Evolutionary conservation across 2,329 filamentous ascomycete species (phyloP).

Genomic region (Stagonosporopsis rhizophila): DNA sequence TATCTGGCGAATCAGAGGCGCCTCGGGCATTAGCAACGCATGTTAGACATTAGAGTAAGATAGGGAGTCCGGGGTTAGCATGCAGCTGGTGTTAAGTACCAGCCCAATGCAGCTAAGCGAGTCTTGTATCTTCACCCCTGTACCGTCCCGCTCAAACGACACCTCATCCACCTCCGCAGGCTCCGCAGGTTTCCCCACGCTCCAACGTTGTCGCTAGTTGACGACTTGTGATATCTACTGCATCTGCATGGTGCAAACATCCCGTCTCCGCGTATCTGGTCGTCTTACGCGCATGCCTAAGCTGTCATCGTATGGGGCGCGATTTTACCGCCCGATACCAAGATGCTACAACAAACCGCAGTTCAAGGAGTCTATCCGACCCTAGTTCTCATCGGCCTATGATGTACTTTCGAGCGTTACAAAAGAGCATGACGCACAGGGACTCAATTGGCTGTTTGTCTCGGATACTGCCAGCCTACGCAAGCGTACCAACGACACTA

Average conservation of each 20-base stretch:
- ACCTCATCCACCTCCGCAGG: constrained; percentile 26
- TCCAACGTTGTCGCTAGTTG: constrained; percentile 7
- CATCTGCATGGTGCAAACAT: neutral
- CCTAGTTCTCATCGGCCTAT: constrained; percentile 16
- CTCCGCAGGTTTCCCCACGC: constrained; percentile 29
- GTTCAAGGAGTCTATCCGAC: constrained; percentile 2
- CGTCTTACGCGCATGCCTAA: neutral
- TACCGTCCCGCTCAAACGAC: constrained; percentile 26
- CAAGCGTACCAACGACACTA: constrained; percentile 15
- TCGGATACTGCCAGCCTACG: constrained; percentile 31
- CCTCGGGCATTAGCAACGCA: constrained; percentile 24
- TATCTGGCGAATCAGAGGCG: constrained; percentile 12
- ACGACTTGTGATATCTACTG: constrained; percentile 15
- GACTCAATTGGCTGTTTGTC: constrained; percentile 30
- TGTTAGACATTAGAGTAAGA: constrained; percentile 37
- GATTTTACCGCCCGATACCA: constrained; percentile 16
- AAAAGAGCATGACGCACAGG: neutral
- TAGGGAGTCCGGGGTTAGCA: constrained; percentile 24
- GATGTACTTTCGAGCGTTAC: constrained; percentile 13
- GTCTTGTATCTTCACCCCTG: constrained; percentile 30
- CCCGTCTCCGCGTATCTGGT: neutral
- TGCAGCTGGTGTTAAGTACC: constrained; percentile 33
- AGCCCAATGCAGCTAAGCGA: constrained; percentile 32
- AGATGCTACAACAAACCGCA: constrained; percentile 12
- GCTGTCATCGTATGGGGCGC: neutral